Evolutionary conservation across 75 land plant genomes (phyloP), one percentile per base, ranked within the genome.

Genomic region (Selaginella moellendorffii): DNA sequence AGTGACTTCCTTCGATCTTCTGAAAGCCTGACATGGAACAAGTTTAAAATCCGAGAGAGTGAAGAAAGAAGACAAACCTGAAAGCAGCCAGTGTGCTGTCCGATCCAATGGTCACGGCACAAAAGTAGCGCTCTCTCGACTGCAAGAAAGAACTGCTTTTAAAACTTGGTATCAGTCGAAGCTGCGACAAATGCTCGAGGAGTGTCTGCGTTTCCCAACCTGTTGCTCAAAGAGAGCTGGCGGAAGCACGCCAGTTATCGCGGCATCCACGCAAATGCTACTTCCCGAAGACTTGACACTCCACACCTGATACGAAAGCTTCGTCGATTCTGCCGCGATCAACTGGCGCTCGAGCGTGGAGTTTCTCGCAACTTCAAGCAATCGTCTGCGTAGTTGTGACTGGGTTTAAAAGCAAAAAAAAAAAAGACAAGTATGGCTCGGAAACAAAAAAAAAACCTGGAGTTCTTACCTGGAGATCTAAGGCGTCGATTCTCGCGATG

Each of bases 1-100:
- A 92, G 53, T 31, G 96, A 83, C 53, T 82, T 74, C 52, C 68
- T 81, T 63, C 76, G 79, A 70, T 92, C 85, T 64, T 82, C 97
- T 61, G 97, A 92, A 31, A 92, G 75, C 74, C 95, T 92, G 26
- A 54, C 66, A 58, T 62, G 0, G 2, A 29, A n/a, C 30, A 26
- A 62, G 27, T 62, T 25, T 62, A 2, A 62, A 28, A 18, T 12
- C 26, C 2, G 10, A 26, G 24, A 2, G n/a, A 62, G 31, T 19
- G 26, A 62, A 23, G 19, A 18, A 2, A 24, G 64, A 27, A 2
- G 26, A 10, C 14, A 59, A 68, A 72, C 97, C 97, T 87, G 75
- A 71, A 89, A 10, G 97, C 95, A 54, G 97, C 84, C 63, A 92
- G 79, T 62, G 87, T 85, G 68, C 90, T 78, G 81, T 85, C 95